Evolutionary conservation across 768 basidiomycete genomes (phyloP).

Genomic region (Boletus edulis): DNA sequence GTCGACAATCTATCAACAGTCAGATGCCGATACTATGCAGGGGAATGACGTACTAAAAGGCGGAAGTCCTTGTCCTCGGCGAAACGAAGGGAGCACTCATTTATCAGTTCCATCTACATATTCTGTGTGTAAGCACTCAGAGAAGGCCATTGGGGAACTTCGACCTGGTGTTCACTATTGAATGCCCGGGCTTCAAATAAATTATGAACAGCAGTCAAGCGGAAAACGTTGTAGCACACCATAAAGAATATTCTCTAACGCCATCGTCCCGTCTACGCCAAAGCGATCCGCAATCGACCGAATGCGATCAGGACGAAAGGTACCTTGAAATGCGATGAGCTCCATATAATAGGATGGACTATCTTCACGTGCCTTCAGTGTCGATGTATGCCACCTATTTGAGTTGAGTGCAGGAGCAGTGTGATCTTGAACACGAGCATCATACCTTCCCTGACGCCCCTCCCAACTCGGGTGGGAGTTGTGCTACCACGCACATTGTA

Average conservation of each 20-base stretch:
- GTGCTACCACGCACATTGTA: slow-evolving; percentile 89
- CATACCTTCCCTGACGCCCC: slow-evolving; percentile 85
- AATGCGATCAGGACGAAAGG: slow-evolving; percentile 93
- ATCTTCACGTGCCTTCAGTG: slow-evolving; percentile 59
- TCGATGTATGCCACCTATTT: slow-evolving; percentile 86
- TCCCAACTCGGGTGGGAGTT: slow-evolving; percentile 86
- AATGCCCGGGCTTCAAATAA: slow-evolving; percentile 68
- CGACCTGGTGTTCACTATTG: slow-evolving; percentile 89
- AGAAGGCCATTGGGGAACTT: slow-evolving; percentile 1
- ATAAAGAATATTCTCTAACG: slow-evolving; percentile 89
- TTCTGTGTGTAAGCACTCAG: slow-evolving; percentile 5
- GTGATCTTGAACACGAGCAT: slow-evolving; percentile 1
- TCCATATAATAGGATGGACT: slow-evolving; percentile 9
- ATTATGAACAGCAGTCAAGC: slow-evolving; percentile 6
- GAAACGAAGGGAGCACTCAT: slow-evolving; percentile 83
- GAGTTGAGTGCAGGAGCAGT: not conserved
- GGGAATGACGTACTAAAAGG: slow-evolving; percentile 50
- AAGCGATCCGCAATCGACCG: slow-evolving; percentile 89
- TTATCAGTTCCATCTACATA: slow-evolving; percentile 83
- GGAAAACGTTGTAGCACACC: slow-evolving; percentile 40
- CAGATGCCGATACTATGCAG: not conserved
- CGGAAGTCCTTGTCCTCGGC: slow-evolving; percentile 87
- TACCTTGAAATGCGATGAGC: slow-evolving; percentile 49
- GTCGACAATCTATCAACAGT: slow-evolving; percentile 72
- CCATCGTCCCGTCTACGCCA: slow-evolving; percentile 87